Percentiles rank a stretch among this genome's conserved stretches.
phyloP scores from a whole-genome alignment of 2,329 filamentous ascomycete species.

The Aspergillus sojae region DNA sequence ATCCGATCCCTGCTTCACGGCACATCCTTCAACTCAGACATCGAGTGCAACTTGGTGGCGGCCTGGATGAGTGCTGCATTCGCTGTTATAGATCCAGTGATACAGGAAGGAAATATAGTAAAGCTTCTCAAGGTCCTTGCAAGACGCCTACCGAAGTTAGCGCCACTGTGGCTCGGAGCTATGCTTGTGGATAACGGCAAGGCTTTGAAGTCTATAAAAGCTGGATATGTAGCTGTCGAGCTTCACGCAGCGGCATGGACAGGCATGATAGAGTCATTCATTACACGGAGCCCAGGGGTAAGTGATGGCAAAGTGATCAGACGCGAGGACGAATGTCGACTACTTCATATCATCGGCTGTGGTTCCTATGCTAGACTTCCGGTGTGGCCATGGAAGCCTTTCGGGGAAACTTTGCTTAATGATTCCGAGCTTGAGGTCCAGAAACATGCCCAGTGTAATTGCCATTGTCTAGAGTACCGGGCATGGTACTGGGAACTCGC shows the following conservation, averaged over 20 bases:
- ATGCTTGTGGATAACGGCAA: conserved; percentile 14
- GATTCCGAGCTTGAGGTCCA: conserved; percentile 23
- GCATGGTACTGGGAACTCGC: conserved; percentile 24
- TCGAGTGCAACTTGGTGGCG: conserved; percentile 29
- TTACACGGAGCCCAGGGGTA: conserved; percentile 13
- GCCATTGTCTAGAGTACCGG: conserved; percentile 25
- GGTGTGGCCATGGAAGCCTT: conserved; percentile 26
- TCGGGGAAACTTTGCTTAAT: conserved; percentile 18
- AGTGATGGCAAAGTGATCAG: conserved; percentile 13
- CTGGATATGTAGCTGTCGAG: conserved; percentile 17
- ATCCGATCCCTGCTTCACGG: conserved; percentile 26
- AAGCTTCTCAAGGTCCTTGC: not conserved
- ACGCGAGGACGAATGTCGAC: conserved; percentile 26
- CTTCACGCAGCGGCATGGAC: conserved; percentile 25
- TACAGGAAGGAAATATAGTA: not conserved
- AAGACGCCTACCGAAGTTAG: not conserved
- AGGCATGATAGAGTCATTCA: conserved; percentile 18
- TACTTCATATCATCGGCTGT: conserved; percentile 22
- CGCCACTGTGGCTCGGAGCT: conserved; percentile 25
- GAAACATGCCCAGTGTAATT: conserved; percentile 22
- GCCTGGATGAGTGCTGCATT: conserved; percentile 27
- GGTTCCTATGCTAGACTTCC: conserved; percentile 19
- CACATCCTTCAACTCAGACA: conserved; percentile 26
- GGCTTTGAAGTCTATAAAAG: conserved; percentile 15
- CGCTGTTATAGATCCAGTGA: conserved; percentile 2